Evolutionary conservation across 306 rosid species (phyloP).

Genomic region (Cucurbita pepo): DNA sequence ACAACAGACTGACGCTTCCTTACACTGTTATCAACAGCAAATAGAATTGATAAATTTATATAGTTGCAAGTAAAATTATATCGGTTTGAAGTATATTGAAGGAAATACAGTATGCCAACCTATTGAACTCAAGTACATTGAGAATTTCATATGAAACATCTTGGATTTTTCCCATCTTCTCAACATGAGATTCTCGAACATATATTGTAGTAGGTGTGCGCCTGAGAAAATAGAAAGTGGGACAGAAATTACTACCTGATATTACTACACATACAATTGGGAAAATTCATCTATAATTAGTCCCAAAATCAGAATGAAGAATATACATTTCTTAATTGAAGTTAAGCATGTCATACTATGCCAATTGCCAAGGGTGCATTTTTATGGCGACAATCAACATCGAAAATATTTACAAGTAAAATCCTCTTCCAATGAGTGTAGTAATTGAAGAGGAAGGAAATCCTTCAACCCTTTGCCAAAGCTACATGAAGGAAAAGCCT

Average conservation of each 20-base stretch:
- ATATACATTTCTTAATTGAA: neutral
- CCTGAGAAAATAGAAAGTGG: constrained; percentile 28
- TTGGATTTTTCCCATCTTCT: constrained; percentile 59
- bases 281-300: neutral
- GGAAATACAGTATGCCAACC: constrained; percentile 23
- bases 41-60: constrained; percentile 7
- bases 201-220: constrained; percentile 76
- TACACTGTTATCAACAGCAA: constrained; percentile 38
- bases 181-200: constrained; percentile 89
- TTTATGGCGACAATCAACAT: neutral
- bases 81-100: neutral
- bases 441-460: neutral
- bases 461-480: neutral
- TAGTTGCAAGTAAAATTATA: neutral
- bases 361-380: neutral
- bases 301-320: neutral
- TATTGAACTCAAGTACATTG: constrained; percentile 90
- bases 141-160: constrained; percentile 75
- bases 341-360: neutral
- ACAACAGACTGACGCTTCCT: constrained; percentile 97
- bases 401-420: neutral
- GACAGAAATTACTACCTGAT: neutral
- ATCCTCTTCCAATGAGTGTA: neutral
- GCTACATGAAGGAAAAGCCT: neutral
- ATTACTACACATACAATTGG: neutral